Evolutionary conservation across 2,329 filamentous ascomycete species (phyloP).

Genomic region (Fusarium sp.): DNA sequence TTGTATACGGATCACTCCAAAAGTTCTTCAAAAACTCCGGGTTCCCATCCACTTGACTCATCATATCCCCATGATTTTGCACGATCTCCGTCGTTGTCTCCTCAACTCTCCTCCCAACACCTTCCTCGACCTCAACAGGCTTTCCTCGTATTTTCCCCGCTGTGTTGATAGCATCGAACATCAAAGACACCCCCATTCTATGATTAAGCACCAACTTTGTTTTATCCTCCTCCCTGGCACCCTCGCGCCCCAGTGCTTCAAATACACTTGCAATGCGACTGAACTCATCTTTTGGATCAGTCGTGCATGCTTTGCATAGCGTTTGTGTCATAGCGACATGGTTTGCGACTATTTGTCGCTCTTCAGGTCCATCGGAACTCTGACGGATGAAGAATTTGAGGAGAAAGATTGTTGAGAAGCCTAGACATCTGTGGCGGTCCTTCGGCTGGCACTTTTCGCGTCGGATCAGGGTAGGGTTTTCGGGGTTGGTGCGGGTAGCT

Average conservation of each 20-base stretch:
- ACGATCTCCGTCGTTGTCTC: not conserved
- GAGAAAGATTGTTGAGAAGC: conserved; percentile 29
- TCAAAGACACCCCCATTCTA: conserved; percentile 25
- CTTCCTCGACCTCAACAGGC: conserved; percentile 3
- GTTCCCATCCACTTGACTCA: not conserved
- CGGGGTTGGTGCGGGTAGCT: not conserved
- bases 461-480: not conserved
- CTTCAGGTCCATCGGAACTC: not conserved
- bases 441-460: conserved; percentile 23
- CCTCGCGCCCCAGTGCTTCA: conserved; percentile 13
- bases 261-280: conserved; percentile 11
- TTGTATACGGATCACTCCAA: conserved; percentile 30
- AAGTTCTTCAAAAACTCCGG: conserved; percentile 16
- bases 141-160: conserved; percentile 22
- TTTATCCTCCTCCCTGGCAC: not conserved
- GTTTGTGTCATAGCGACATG: conserved; percentile 21
- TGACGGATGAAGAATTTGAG: conserved; percentile 28
- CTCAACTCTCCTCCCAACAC: not conserved
- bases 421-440: conserved; percentile 25
- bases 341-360: conserved; percentile 17
- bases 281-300: conserved; percentile 21
- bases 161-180: conserved; percentile 19
- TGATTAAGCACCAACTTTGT: conserved; percentile 12
- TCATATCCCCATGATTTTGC: not conserved
- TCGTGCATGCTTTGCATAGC: conserved; percentile 8